phyloP scores from a whole-genome alignment of 352 stramenopile genomes.

The Achlya hypogyna region DNA sequence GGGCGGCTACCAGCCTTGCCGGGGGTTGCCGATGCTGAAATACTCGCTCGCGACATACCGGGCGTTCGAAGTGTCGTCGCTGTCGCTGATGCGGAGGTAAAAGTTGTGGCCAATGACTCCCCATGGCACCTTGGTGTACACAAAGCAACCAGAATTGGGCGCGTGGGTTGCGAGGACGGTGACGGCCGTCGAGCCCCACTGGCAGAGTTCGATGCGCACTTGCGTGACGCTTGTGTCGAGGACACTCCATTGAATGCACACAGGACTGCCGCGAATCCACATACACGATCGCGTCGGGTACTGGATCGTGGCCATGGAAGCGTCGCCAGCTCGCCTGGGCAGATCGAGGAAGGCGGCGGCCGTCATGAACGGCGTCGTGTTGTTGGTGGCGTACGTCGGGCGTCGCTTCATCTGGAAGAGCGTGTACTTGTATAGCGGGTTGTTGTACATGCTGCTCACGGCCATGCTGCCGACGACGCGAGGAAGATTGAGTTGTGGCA shows the following conservation, averaged over 20 bases:
- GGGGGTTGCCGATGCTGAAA: constrained; percentile 56
- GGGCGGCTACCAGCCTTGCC: constrained; percentile 20
- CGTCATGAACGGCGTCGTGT: not conserved
- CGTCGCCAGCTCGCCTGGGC: not conserved
- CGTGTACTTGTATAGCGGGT: constrained; percentile 5
- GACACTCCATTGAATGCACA: constrained; percentile 65
- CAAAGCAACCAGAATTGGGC: constrained; percentile 63
- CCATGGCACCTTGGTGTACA: constrained; percentile 72
- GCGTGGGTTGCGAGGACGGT: constrained; percentile 49
- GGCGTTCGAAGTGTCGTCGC: constrained; percentile 25
- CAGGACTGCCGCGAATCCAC: constrained; percentile 64
- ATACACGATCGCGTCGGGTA: constrained; percentile 35
- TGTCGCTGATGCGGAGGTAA: constrained; percentile 56
- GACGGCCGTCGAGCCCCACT: constrained; percentile 49
- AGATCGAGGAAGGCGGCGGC: not conserved
- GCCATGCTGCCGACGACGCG: not conserved
- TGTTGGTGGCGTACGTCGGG: not conserved
- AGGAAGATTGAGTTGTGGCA: not conserved
- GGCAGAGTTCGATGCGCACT: constrained; percentile 61
- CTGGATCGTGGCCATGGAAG: constrained; percentile 32
- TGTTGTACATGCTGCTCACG: constrained; percentile 8
- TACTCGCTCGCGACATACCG: constrained; percentile 55
- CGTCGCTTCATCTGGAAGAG: constrained; percentile 5
- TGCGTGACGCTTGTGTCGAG: constrained; percentile 36
- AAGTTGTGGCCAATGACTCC: constrained; percentile 74